phyloP scores from a whole-genome alignment of 169 alveolate genomes.

The Plasmodium falciparum region DNA sequence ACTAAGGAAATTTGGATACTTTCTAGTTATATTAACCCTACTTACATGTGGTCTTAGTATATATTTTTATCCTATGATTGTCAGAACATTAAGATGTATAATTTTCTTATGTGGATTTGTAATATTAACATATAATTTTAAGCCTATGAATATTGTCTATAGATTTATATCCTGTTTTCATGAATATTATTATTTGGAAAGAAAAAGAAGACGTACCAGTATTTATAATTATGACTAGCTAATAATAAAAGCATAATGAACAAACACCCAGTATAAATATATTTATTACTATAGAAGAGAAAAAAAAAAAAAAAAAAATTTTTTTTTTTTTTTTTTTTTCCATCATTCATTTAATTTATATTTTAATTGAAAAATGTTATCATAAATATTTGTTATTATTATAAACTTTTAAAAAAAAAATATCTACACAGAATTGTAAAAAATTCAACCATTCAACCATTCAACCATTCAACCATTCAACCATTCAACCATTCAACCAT shows the following conservation, averaged over 20 bases:
- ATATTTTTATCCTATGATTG: conserved; percentile 51
- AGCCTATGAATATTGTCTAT: conserved; percentile 56
- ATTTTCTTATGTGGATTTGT: conserved; percentile 45
- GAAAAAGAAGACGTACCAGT: conserved; percentile 10
- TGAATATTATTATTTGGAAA: conserved; percentile 43
- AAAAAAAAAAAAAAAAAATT: background rate
- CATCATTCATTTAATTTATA: no score
- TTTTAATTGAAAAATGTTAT: no score
- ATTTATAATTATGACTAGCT: conserved; percentile 20
- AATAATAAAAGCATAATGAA: no score
- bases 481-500: no score
- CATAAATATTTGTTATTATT: no score
- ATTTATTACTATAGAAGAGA: no score
- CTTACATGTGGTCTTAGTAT: conserved; percentile 38
- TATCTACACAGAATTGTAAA: no score
- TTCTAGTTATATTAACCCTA: conserved; percentile 30
- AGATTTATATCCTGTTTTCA: conserved; percentile 50
- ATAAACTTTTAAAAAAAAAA: no score
- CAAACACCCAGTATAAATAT: no score
- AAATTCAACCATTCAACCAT: no score
- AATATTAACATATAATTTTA: conserved; percentile 64
- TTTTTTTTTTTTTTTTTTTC: background rate
- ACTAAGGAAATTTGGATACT: conserved; percentile 63
- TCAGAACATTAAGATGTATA: conserved; percentile 22
- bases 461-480: no score